Base-by-base conservation (phyloP, 129 eudicot genomes). In the Chrysanthemum lavandulifolium region DNA sequence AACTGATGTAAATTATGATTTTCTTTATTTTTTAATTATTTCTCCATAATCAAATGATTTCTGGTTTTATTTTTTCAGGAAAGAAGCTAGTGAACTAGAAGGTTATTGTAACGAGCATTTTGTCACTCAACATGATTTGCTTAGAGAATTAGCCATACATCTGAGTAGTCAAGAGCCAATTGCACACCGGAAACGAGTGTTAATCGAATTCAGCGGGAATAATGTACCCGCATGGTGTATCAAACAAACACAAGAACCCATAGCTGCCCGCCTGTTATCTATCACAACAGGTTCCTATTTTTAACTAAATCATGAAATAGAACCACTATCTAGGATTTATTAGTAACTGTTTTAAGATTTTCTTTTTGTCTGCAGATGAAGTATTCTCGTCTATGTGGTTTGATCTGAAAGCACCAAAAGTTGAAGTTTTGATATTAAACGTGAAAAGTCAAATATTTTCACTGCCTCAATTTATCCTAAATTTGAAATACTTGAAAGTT, bases 81-180 rank as follows among this genome's bases (percentile, higher is more conserved):
- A 76, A 64, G 83, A 67, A 67, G 80, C 70, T 29, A 60, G 72
- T 59, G 78, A 83, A 45, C 58, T 36, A n/a, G 74, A 74, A 77
- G 86, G 85, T 15, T 83, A 83, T 63, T 83, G 82, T 71, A 81
- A 73, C 18, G 86, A 81, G 23, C 82, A 81, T 29, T 79, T 51
- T 33, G 83, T 79, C 36, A 76, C 21, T 19, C 89, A 81, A 57
- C 92, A 87, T 61, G 92, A 84, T 70, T 65, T 84, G 50, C 73
- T 87, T 43, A 73, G 92, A 71, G 89, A 84, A 43, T 67, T 84
- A 71, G 79, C 80, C 58, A 82, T 84, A 19, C 76, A 81, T 52
- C 61, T 63, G 55, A 78, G 74, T 56, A 73, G 65, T 53, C 68
- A 61, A 58, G 82, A 74, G 16, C 78, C 80, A 3, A 59, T 84